A percentile compares a stretch with the other conserved stretches of the same genome.
phyloP scores from a whole-genome alignment of 2,329 filamentous ascomycete genomes.

The Pseudogymnoascus sp. region DNA sequence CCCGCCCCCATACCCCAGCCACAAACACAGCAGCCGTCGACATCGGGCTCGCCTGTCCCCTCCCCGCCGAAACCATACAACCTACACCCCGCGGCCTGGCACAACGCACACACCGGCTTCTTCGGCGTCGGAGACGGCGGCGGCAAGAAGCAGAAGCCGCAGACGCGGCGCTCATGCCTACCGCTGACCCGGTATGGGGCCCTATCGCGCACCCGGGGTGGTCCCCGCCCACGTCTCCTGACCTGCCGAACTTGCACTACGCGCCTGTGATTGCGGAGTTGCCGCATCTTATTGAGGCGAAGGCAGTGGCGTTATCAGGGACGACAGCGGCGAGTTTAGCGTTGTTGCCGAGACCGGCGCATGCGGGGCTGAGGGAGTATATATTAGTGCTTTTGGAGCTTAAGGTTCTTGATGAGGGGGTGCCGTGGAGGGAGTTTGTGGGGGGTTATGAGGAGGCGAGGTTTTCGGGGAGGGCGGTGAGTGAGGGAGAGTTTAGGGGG shows the following conservation, averaged over 20 bases:
- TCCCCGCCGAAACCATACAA: neutral
- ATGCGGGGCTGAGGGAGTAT: slow-evolving; percentile 74
- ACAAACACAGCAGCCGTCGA: neutral
- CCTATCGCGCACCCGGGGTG: slow-evolving; percentile 80
- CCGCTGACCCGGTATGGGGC: slow-evolving; percentile 54
- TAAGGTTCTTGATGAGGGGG: slow-evolving; percentile 51
- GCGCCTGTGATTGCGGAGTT: slow-evolving; percentile 72
- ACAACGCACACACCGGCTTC: neutral
- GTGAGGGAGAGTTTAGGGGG: slow-evolving; percentile 61
- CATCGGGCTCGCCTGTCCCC: neutral
- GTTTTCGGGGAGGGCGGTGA: slow-evolving; percentile 64
- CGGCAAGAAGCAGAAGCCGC: neutral
- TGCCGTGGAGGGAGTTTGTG: slow-evolving; percentile 54
- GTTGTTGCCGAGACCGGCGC: slow-evolving; percentile 59
- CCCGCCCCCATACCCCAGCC: slow-evolving; percentile 52
- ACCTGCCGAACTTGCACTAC: slow-evolving; percentile 77
- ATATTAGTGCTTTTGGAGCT: slow-evolving; percentile 60
- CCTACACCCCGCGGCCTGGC: neutral
- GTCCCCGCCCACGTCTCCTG: slow-evolving; percentile 68
- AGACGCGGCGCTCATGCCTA: neutral
- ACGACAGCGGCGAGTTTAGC: slow-evolving; percentile 50
- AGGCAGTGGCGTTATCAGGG: slow-evolving; percentile 71
- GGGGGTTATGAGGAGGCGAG: slow-evolving; percentile 73
- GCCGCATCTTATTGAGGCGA: slow-evolving; percentile 83
- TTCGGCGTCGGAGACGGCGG: neutral